These are phyloP conservation scores for Lanmaoa pseudosensibilis DNA, from an alignment of 768 basidiomycete species.

Conservation along the genomic window DNA sequence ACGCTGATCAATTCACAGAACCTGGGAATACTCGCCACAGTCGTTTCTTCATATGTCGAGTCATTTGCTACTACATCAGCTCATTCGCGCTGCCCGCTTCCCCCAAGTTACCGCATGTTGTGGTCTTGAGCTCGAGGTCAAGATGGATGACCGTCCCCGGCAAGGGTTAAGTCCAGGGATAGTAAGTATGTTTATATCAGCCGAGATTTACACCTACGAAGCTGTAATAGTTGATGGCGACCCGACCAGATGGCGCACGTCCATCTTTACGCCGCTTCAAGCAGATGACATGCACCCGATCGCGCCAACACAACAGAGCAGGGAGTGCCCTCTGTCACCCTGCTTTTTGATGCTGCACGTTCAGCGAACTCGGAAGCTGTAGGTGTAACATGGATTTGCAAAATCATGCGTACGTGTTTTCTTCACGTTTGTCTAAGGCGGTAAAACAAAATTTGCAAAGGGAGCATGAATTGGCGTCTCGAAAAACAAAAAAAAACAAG, in stretches of 20 bases:
- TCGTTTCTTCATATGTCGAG: background rate
- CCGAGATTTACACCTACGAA: conserved; percentile 3
- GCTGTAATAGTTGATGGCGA: background rate
- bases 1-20: background rate
- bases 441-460: background rate
- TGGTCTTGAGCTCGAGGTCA: background rate
- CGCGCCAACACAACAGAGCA: background rate
- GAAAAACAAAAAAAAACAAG: background rate
- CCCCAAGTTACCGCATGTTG: background rate
- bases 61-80: background rate
- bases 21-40: background rate
- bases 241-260: background rate
- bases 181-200: conserved; percentile 5
- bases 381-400: background rate
- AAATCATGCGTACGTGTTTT: background rate
- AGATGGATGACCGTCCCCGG: background rate
- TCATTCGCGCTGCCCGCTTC: background rate
- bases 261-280: background rate
- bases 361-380: background rate
- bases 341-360: background rate
- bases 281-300: background rate
- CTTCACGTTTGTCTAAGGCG: background rate
- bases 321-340: background rate
- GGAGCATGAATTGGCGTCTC: background rate
- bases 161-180: background rate